phyloP scores from a whole-genome alignment of 352 stramenopile species.

The Globisporangium echinulatum region DNA sequence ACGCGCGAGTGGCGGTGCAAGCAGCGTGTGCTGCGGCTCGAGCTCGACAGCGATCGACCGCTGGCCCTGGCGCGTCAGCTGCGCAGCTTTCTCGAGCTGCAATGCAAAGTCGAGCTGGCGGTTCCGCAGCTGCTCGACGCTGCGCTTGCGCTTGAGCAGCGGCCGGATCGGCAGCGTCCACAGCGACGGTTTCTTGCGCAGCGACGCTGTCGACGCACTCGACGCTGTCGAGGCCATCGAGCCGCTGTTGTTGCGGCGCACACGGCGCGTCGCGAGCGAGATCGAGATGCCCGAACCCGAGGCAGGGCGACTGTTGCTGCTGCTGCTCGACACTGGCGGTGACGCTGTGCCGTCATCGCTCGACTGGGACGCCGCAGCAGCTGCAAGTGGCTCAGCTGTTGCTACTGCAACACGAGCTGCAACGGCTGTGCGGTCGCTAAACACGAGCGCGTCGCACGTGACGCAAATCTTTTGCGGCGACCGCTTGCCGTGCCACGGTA shows the following conservation, averaged over 20 bases:
- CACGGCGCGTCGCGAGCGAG: slow-evolving; percentile 8
- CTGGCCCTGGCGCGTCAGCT: slow-evolving; percentile 14
- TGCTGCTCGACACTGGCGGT: slow-evolving; percentile 14
- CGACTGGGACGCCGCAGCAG: neutral
- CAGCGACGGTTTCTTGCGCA: slow-evolving; percentile 19
- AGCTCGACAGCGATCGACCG: slow-evolving; percentile 25
- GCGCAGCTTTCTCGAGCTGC: slow-evolving; percentile 34
- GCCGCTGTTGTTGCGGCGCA: slow-evolving; percentile 11
- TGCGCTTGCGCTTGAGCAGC: slow-evolving; percentile 45
- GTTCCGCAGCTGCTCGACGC: slow-evolving; percentile 39
- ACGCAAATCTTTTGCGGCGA: slow-evolving; percentile 59
- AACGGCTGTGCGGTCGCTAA: slow-evolving; percentile 12
- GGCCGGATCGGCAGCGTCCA: slow-evolving; percentile 44
- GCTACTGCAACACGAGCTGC: neutral
- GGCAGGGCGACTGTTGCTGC: slow-evolving; percentile 3
- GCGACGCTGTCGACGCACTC: neutral
- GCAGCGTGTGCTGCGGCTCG: slow-evolving; percentile 23
- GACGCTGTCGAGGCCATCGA: slow-evolving; percentile 1
- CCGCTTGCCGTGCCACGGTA: slow-evolving; percentile 26
- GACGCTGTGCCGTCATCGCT: slow-evolving; percentile 4
- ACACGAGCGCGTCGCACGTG: slow-evolving; percentile 39
- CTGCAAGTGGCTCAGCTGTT: neutral
- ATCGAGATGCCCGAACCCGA: slow-evolving; percentile 9
- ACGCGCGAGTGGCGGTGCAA: slow-evolving; percentile 9
- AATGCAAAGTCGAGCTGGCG: slow-evolving; percentile 29